Base-by-base conservation (phyloP, 2,329 filamentous ascomycete species). In the Aureobasidium sp. region DNA sequence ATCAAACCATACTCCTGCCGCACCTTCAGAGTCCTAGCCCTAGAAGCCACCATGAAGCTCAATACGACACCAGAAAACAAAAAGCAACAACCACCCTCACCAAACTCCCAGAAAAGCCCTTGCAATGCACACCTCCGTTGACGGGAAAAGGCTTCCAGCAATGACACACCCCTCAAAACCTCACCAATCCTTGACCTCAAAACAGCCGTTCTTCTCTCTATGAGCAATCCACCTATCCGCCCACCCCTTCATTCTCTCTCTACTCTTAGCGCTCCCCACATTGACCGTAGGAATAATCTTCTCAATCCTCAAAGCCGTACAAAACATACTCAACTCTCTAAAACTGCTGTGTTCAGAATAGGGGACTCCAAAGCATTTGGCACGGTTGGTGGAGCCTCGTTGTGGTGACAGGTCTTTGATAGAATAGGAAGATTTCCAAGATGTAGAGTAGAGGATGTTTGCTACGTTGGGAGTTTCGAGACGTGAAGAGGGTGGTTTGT, bases 311-410 rank as follows among this genome's bases (percentile, higher is more conserved):
- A 99, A 73, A 23, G 87, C 84, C 80, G 94, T 94, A 67, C 93
- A 84, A 71, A 99, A 99, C 83, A 97, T 87, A 0, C 91, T 93
- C 71, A 99, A 75, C 78, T 99, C 94, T 44, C 93, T 82, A 71
- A 99, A 99, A 65, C 90, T 95, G 73, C 89, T 94, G 73, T 99
- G 94, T 77, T 99, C 94, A 57, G 88, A 92, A 72, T 99, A 99
- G 2, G 94, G 94, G 2, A 97, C 94, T 0, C 91, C 92, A 68
- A 95, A 96, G 73, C 91, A 97, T 73, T 88, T 87, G 41, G 89
- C 89, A 68, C 93, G 87, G 52, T 82, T 82, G 3, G 89, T 92
- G 74, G 89, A 92, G 3, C 94, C 94, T 4, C 91, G 83, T 75
- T 96, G 91, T 0, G 91, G 87, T 0, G 85, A 80, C 44, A 99